A percentile compares a stretch with the other conserved stretches of the same genome.
These are phyloP conservation scores for Candida nanaspora DNA, from an alignment of 805 yeast genomes.

Conservation along the genomic window DNA sequence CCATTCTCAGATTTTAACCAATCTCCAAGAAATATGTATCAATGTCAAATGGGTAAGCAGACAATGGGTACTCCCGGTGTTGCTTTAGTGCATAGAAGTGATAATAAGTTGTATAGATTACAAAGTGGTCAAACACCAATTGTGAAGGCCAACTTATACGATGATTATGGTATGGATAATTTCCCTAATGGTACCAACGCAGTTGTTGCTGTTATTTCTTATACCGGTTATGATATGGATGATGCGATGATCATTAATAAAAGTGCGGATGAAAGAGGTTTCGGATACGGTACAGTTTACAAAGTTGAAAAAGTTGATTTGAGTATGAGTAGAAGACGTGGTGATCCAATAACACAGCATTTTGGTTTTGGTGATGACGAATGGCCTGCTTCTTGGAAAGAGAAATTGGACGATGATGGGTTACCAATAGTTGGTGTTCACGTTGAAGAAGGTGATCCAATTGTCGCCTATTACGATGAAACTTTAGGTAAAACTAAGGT, in stretches of 20 bases:
- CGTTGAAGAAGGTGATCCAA: conserved; percentile 94
- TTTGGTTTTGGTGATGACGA: conserved; percentile 91
- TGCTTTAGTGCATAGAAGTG: conserved; percentile 85
- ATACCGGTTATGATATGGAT: conserved; percentile 99
- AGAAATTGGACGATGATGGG: conserved; percentile 86
- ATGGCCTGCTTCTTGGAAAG: conserved; percentile 89
- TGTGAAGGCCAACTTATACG: conserved; percentile 88
- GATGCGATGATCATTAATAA: conserved; percentile 98
- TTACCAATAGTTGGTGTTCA: conserved; percentile 82
- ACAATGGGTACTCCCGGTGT: conserved; percentile 99
- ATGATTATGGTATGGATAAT: conserved; percentile 95
- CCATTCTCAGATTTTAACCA: conserved; percentile 98
- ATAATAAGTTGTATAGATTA: conserved; percentile 85
- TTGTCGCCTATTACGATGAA: conserved; percentile 88
- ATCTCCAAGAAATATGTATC: conserved; percentile 99
- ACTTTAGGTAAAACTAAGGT: conserved; percentile 84
- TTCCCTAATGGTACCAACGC: conserved; percentile 99
- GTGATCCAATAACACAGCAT: conserved; percentile 91
- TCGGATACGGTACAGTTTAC: conserved; percentile 94
- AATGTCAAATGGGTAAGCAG: conserved; percentile 99
- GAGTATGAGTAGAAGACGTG: conserved; percentile 68
- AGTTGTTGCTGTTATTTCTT: conserved; percentile 96
- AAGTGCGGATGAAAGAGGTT: conserved; percentile 96
- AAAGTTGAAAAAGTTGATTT: conserved; percentile 91
- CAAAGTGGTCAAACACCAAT: conserved; percentile 97